Conservation (phyloP, 176 grass and related monocot species). For the Bonia amplexicaulis region DNA sequence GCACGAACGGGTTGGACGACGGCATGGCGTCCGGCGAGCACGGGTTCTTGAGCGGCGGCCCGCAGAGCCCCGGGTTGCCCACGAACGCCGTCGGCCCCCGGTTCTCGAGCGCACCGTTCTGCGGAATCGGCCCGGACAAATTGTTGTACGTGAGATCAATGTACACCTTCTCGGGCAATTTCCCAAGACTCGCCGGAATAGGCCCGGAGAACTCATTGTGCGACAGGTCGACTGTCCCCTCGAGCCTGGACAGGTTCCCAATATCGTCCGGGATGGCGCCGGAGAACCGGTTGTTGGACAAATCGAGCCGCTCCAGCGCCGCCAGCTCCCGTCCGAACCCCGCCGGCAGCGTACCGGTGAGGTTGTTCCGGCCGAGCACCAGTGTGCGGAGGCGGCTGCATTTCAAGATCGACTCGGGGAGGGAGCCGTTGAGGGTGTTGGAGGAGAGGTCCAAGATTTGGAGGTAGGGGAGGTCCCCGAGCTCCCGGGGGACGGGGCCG, state of each 20-base stretch:
- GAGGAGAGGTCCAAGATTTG: conserved; percentile 83
- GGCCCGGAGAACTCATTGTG: conserved; percentile 76
- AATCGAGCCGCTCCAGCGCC: conserved; percentile 67
- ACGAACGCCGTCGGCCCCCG: conserved; percentile 70
- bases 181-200: conserved; percentile 67
- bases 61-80: conserved; percentile 73
- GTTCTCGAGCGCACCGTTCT: conserved; percentile 69
- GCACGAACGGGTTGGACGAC: conserved; percentile 43
- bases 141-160: conserved; percentile 94
- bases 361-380: conserved; percentile 56
- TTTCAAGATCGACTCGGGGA: conserved; percentile 53
- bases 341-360: conserved; percentile 44
- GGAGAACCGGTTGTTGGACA: conserved; percentile 68
- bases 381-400: conserved; percentile 73
- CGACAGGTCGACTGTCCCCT: conserved; percentile 78
- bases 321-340: conserved; percentile 41
- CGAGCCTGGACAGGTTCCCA: conserved; percentile 65
- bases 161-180: conserved; percentile 85
- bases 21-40: conserved; percentile 44
- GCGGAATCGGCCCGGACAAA: conserved; percentile 75
- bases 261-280: conserved; percentile 60
- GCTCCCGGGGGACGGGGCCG: conserved; percentile 51
- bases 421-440: conserved; percentile 61
- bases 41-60: conserved; percentile 66
- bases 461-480: conserved; percentile 63